Percentiles rank a stretch among this genome's conserved stretches.
These are phyloP conservation scores for Cryoendolithus antarcticus DNA, from an alignment of 2,329 filamentous ascomycete genomes.

Conservation along the genomic window DNA sequence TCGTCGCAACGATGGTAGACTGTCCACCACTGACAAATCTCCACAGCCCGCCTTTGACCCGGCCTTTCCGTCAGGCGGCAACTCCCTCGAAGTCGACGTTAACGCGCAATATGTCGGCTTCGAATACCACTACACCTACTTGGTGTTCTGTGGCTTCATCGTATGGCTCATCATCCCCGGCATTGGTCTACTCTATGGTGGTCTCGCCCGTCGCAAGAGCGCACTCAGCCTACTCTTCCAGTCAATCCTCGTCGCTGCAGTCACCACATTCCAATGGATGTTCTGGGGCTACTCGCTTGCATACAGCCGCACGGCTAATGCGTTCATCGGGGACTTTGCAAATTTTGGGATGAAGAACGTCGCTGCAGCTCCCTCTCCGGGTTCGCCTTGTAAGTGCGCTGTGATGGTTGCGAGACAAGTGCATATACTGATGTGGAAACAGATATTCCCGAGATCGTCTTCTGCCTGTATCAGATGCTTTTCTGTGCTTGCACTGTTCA, in stretches of 20 bases:
- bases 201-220: conserved; percentile 50
- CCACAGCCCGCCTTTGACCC: conserved; percentile 27
- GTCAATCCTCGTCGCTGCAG: conserved; percentile 47
- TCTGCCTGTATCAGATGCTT: conserved; percentile 53
- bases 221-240: conserved; percentile 50
- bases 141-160: conserved; percentile 46
- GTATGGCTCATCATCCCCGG: conserved; percentile 57
- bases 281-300: conserved; percentile 50
- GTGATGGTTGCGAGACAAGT: too few species aligned
- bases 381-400: conserved; percentile 12
- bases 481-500: conserved; percentile 52
- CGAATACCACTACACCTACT: conserved; percentile 51
- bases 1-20: too few species aligned
- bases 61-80: conserved; percentile 40
- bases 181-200: conserved; percentile 53
- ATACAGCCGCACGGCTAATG: conserved; percentile 46
- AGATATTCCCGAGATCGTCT: conserved; percentile 51
- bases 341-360: conserved; percentile 52
- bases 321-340: conserved; percentile 50
- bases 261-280: conserved; percentile 47
- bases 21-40: not conserved
- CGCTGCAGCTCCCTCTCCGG: conserved; percentile 47
- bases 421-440: conserved; percentile 21
- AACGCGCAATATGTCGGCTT: conserved; percentile 46
- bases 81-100: conserved; percentile 32